A percentile compares a stretch with the other conserved stretches of the same genome.
Conservation (phyloP, 31 red algal genomes). For the Odonthalia washingtoniensis region DNA sequence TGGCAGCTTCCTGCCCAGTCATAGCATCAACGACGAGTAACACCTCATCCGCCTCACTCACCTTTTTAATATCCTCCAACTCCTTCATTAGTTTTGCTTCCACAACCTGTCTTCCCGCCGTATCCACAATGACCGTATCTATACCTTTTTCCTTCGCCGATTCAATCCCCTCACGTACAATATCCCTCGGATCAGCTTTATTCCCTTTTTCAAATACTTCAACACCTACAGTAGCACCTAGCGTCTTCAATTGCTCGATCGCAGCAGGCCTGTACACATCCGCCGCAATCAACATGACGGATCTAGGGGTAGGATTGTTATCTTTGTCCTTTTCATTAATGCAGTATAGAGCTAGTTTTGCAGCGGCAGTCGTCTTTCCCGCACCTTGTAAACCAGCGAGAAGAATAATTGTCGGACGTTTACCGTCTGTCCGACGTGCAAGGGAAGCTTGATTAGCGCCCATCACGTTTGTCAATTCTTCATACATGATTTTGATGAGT, state of each 20-base stretch:
- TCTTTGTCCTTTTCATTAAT: slow-evolving; percentile 68
- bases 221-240: slow-evolving; percentile 68
- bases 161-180: slow-evolving; percentile 73
- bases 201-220: slow-evolving; percentile 71
- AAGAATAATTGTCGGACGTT: slow-evolving; percentile 80
- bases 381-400: slow-evolving; percentile 94
- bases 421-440: slow-evolving; percentile 51
- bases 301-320: too few species aligned
- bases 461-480: slow-evolving; percentile 88
- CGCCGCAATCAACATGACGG: slow-evolving; percentile 87
- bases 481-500: slow-evolving; percentile 98
- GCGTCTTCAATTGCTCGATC: slow-evolving; percentile 92
- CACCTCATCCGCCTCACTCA: slow-evolving; percentile 81
- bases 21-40: slow-evolving; percentile 98
- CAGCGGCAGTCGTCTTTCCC: slow-evolving; percentile 97
- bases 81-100: slow-evolving; percentile 94
- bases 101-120: slow-evolving; percentile 95
- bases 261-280: slow-evolving; percentile 98
- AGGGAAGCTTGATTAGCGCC: slow-evolving; percentile 80
- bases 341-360: slow-evolving; percentile 91
- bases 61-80: slow-evolving; percentile 78
- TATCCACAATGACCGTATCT: slow-evolving; percentile 94
- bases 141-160: slow-evolving; percentile 57
- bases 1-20: slow-evolving; percentile 99
- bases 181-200: slow-evolving; percentile 60